These are phyloP conservation scores for Chaetomiaceae sp. DNA, from an alignment of 2,329 filamentous ascomycete genomes.

Conservation along the genomic window DNA sequence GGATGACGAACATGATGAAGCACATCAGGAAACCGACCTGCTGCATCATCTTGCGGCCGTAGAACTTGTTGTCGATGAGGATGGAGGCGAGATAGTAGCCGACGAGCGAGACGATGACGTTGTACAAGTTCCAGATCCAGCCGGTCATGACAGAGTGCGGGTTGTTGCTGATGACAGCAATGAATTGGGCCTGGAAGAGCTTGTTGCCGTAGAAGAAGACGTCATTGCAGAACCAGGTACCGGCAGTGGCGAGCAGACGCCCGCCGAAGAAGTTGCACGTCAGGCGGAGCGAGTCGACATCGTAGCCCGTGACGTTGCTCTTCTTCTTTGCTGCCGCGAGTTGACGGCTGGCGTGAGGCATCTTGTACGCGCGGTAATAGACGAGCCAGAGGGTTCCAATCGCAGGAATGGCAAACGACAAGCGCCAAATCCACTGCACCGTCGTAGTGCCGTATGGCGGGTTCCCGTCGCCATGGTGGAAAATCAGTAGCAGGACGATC, in stretches of 20 bases:
- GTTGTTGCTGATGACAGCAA: conserved; percentile 68
- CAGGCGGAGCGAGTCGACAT: conserved; percentile 73
- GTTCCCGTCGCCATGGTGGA: conserved; percentile 73
- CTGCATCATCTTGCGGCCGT: conserved; percentile 95
- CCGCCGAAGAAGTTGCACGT: conserved; percentile 81
- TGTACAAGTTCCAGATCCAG: conserved; percentile 92
- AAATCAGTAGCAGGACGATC: conserved; percentile 80
- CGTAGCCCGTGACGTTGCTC: conserved; percentile 84
- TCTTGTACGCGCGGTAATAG: conserved; percentile 94
- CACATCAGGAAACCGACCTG: conserved; percentile 88
- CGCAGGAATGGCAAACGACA: conserved; percentile 88
- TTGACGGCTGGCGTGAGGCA: conserved; percentile 82
- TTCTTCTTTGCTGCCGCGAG: conserved; percentile 80
- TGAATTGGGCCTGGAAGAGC: conserved; percentile 91
- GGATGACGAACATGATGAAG: conserved; percentile 90
- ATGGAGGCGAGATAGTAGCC: conserved; percentile 90
- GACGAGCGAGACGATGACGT: conserved; percentile 76
- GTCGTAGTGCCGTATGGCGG: conserved; percentile 74
- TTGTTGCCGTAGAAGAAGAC: conserved; percentile 99
- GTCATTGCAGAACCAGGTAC: conserved; percentile 92
- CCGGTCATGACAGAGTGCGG: conserved; percentile 72
- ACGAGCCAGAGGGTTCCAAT: conserved; percentile 89
- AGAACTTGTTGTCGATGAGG: conserved; percentile 92
- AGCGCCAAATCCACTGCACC: conserved; percentile 84
- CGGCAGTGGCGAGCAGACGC: conserved; percentile 79